These are phyloP conservation scores for Botrytis pseudocinerea DNA, from an alignment of 2,329 filamentous ascomycete species.

Conservation along the genomic window DNA sequence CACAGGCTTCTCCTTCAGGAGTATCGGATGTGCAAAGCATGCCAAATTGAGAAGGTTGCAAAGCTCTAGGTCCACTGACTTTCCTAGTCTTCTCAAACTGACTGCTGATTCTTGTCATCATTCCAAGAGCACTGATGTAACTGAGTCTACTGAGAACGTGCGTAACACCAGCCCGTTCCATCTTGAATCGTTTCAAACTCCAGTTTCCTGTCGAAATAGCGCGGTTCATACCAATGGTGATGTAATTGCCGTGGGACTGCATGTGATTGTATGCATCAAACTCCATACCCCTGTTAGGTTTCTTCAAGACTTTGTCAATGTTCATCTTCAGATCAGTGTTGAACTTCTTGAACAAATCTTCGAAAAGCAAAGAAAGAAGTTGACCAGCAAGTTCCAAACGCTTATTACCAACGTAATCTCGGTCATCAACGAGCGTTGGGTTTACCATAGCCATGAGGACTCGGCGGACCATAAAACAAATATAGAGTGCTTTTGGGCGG, in stretches of 20 bases:
- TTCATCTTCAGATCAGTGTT: constrained; percentile 84
- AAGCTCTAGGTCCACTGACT: constrained; percentile 89
- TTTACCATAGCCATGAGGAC: constrained; percentile 94
- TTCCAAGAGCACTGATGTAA: constrained; percentile 94
- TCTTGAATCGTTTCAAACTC: constrained; percentile 97
- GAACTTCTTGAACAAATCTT: constrained; percentile 97
- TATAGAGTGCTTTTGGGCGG: constrained; percentile 92
- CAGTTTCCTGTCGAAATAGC: constrained; percentile 98
- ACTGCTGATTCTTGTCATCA: constrained; percentile 99
- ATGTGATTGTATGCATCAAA: constrained; percentile 88
- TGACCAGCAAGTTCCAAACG: constrained; percentile 92
- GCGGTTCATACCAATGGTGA: constrained; percentile 90
- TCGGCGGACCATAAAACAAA: constrained; percentile 95
- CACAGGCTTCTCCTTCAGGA: constrained; percentile 96
- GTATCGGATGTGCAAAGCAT: constrained; percentile 98
- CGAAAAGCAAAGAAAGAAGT: constrained; percentile 88
- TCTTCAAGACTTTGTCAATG: constrained; percentile 94
- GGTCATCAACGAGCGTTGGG: constrained; percentile 85
- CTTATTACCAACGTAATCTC: constrained; percentile 98
- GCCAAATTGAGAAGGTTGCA: constrained; percentile 96
- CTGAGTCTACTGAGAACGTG: constrained; percentile 93
- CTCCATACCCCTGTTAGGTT: constrained; percentile 82
- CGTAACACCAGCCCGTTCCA: constrained; percentile 96
- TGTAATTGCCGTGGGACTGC: constrained; percentile 79
- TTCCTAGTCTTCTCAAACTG: constrained; percentile 99